Evolutionary conservation across 345 rosid genomes (phyloP).

Genomic region (Brassica cretica): DNA sequence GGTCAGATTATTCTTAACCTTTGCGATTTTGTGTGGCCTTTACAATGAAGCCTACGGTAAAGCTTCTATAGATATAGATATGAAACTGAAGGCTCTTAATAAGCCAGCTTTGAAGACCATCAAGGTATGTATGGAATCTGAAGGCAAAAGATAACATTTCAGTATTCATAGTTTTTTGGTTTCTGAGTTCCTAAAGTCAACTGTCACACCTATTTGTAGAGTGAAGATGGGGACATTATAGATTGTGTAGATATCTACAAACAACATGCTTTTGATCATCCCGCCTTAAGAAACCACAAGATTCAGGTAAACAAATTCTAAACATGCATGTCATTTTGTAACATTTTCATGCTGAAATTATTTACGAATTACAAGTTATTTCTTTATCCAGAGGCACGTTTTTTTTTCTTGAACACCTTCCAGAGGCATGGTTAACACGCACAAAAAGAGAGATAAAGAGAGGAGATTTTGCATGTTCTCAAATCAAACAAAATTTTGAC

Average conservation of each 20-base stretch:
- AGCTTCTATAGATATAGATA: conserved; percentile 29
- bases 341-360: no score
- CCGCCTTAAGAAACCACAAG: conserved; percentile 42
- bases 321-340: not conserved
- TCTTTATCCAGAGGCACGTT: no score
- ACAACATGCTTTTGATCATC: conserved; percentile 62
- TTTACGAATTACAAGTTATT: no score
- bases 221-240: conserved; percentile 57
- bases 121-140: conserved; percentile 19
- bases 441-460: no score
- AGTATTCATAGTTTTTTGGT: not conserved
- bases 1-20: conserved; percentile 4
- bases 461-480: no score
- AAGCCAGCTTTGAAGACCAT: conserved; percentile 53
- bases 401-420: no score
- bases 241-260: conserved; percentile 52
- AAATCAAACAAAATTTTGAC: no score
- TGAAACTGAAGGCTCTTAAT: conserved; percentile 45
- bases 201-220: conserved; percentile 30
- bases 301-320: conserved; percentile 43
- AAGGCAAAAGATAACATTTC: not conserved
- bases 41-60: conserved; percentile 11
- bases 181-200: not conserved
- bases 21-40: conserved; percentile 12
- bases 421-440: no score